A percentile compares a stretch with the other conserved stretches of the same genome.
Conservation (phyloP, 441 rosid species). For the Arabidopsis hybrid region DNA sequence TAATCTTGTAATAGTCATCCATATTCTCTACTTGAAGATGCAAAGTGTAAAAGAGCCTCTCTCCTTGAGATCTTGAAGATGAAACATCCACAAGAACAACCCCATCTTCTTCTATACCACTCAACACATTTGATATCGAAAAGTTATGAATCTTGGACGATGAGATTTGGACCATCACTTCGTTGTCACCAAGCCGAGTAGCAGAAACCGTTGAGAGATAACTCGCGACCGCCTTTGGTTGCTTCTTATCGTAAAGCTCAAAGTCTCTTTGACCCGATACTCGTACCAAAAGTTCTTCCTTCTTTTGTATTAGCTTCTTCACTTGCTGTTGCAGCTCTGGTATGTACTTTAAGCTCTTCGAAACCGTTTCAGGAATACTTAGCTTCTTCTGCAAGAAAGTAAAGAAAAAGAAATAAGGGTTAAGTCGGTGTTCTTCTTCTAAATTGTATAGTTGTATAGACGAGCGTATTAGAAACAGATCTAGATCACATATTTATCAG, state of each 20-base stretch:
- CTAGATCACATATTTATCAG: not conserved
- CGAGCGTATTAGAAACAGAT: not conserved
- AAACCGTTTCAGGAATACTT: constrained; percentile 66
- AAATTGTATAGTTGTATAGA: not conserved
- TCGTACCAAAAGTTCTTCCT: constrained; percentile 49
- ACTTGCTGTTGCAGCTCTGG: constrained; percentile 65
- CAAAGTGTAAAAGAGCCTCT: constrained; percentile 57
- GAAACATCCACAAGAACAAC: constrained; percentile 57
- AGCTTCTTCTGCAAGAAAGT: constrained; percentile 53
- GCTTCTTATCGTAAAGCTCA: constrained; percentile 21
- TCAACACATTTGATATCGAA: constrained; percentile 54
- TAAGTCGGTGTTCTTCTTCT: not conserved
- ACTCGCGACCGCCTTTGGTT: constrained; percentile 29
- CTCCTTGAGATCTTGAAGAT: constrained; percentile 60
- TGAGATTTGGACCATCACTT: constrained; percentile 60
- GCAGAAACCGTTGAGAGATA: constrained; percentile 47
- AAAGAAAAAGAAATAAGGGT: not conserved
- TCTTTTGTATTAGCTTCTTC: constrained; percentile 48
- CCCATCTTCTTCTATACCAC: constrained; percentile 55
- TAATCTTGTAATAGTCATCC: constrained; percentile 37
- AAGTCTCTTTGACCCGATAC: constrained; percentile 39
- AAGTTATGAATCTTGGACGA: constrained; percentile 38
- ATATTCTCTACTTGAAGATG: constrained; percentile 58
- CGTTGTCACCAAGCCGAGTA: constrained; percentile 47
- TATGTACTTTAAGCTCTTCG: constrained; percentile 59